Conservation (phyloP, 179 eudicot species). For the Pouteria campechiana region DNA sequence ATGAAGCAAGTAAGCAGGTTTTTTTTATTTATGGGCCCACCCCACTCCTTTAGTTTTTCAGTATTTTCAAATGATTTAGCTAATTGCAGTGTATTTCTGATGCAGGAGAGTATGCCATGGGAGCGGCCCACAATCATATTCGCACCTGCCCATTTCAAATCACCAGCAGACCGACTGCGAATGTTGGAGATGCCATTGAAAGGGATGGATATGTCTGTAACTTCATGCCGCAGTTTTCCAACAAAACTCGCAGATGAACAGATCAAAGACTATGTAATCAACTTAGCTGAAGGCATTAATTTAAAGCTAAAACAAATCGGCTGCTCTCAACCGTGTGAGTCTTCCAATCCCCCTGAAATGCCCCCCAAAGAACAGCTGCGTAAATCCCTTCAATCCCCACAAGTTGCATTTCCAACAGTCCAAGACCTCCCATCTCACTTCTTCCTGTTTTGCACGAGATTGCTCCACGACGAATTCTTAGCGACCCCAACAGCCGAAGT, state of each 20-base stretch:
- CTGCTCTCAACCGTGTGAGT: constrained; percentile 25
- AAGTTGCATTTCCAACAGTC: constrained; percentile 15
- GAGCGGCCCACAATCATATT: constrained; percentile 40
- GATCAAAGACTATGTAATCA: constrained; percentile 19
- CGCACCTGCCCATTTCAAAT: constrained; percentile 24
- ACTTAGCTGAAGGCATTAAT: constrained; percentile 24
- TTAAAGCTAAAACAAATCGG: constrained; percentile 24
- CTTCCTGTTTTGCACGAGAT: constrained; percentile 67
- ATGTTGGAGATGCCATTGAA: constrained; percentile 36
- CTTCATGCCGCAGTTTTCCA: constrained; percentile 17
- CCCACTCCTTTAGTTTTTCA: neutral
- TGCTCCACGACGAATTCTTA: constrained; percentile 33
- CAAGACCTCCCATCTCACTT: constrained; percentile 43
- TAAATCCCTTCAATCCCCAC: constrained; percentile 31
- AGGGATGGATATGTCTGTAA: constrained; percentile 70
- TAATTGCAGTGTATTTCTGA: no score
- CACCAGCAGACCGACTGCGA: constrained; percentile 46
- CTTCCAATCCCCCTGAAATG: constrained; percentile 45
- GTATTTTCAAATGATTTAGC: no score
- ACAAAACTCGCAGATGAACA: constrained; percentile 10
- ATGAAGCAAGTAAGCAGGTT: constrained; percentile 46
- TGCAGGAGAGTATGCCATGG: constrained; percentile 76
- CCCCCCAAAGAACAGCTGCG: constrained; percentile 11
- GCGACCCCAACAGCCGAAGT: constrained; percentile 7
- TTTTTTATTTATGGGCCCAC: no score